These are phyloP conservation scores for Sugiyamaella americana DNA, from an alignment of 805 yeast species.

Conservation along the genomic window DNA sequence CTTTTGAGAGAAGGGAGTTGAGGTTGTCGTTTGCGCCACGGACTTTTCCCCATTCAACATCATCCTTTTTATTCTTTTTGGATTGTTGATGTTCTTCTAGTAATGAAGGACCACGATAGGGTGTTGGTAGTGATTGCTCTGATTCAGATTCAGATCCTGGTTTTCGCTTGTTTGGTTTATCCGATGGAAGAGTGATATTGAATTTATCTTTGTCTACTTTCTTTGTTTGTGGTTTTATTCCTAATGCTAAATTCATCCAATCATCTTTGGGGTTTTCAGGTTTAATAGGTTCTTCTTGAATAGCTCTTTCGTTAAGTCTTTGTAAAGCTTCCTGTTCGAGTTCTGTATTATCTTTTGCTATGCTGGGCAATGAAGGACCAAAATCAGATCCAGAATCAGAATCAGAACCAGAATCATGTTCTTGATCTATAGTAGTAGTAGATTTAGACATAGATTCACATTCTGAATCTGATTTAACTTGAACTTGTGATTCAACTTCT, in stretches of 20 bases:
- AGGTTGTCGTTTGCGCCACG: neutral
- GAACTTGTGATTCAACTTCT: too few relatives aligned
- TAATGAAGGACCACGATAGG: neutral
- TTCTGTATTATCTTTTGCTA: neutral
- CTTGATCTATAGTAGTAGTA: too few relatives aligned
- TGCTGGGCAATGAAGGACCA: neutral
- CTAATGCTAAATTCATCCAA: neutral
- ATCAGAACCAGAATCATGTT: neutral
- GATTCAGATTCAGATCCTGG: neutral
- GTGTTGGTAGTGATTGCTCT: too few relatives aligned
- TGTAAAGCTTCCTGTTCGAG: neutral
- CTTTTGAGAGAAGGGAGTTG: neutral
- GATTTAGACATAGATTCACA: too few relatives aligned
- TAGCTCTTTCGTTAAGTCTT: neutral
- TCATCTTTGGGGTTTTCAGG: neutral
- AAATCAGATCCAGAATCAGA: neutral
- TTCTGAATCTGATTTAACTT: too few relatives aligned
- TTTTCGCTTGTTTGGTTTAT: neutral
- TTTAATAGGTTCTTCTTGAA: neutral
- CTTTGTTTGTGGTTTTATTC: constrained; percentile 1
- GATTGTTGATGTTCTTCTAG: neutral
- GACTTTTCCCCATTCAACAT: neutral
- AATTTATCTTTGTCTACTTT: neutral
- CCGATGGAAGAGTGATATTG: neutral
- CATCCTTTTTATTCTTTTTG: neutral